Base-by-base conservation (phyloP, 108 stramenopile species). In the Cyclotella sp. region DNA sequence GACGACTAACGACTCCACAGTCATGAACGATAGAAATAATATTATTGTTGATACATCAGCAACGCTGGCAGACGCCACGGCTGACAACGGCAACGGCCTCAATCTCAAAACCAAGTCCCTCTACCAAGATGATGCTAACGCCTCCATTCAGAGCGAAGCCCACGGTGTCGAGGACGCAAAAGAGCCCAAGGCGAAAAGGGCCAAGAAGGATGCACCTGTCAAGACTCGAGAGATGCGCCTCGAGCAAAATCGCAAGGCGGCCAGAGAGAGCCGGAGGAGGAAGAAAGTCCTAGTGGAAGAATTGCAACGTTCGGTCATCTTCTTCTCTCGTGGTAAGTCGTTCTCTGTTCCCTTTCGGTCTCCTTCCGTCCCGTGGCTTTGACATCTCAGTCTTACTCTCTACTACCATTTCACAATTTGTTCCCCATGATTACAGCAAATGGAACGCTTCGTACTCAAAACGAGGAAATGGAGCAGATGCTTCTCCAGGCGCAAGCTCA, bases 211-310 rank as follows among this genome's bases (percentile, higher is more conserved):
- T 29, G 44, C 63, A 43, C 49, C 52, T 19, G 49, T 18, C 21
- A 68, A 81, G 46, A 58, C 89, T 29, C 79, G 93, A n/a, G 86
- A 90, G 72, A 88, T 88, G 53, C 88, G 94, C 8, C 84, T 95
- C 29, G 94, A 95, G 69, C 91, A 91, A 66, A 95, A 95, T 72
- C 84, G 94, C 22, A 93, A 92, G 86, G 94, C 94, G 29, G 94
- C 94, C 9, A 80, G 90, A 21, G 94, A 95, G 65, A 90, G 89
- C 0, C 77, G 94, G 1, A 70, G 89, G 15, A 73, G 94, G 27
- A 95, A 95, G 84, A 95, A 95, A 86, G 82, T 90, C 21, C 84
- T 91, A 86, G 86, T 93, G 70, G 94, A 93, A 81, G 92, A 93
- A 47, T 81, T 95, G 15, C 92, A 95, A 64, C 76, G 91, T n/a